Percentiles rank a stretch among this genome's conserved stretches.
Conservation (phyloP, 2,329 filamentous ascomycete species). For the Aspergillus fischeri region DNA sequence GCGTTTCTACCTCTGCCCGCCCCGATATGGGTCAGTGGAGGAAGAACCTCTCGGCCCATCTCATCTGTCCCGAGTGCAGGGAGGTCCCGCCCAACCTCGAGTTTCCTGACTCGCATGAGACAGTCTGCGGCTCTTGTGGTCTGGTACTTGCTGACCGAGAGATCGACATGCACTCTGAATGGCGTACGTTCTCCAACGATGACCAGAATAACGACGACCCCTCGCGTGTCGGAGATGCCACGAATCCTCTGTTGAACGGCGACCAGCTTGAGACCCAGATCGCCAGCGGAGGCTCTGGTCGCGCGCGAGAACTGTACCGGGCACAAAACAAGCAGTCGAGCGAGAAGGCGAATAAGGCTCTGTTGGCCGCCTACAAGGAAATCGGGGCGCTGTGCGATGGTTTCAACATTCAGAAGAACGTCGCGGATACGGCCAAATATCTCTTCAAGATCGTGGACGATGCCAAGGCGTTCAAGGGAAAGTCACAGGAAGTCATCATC, state of each 20-base stretch:
- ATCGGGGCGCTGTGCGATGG: conserved; percentile 84
- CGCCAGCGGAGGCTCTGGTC: conserved; percentile 70
- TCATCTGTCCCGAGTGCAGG: conserved; percentile 88
- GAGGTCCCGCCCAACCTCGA: conserved; percentile 88
- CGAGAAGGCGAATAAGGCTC: conserved; percentile 77
- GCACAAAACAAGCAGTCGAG: conserved; percentile 76
- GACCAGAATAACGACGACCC: conserved; percentile 96
- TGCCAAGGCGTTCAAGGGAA: conserved; percentile 89
- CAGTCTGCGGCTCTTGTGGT: conserved; percentile 88
- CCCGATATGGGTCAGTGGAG: conserved; percentile 54
- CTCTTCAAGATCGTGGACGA: conserved; percentile 95
- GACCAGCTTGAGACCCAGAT: conserved; percentile 86
- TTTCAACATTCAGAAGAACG: conserved; percentile 73
- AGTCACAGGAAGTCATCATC: conserved; percentile 88
- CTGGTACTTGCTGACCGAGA: conserved; percentile 85
- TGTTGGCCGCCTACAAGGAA: conserved; percentile 80
- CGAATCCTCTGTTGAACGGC: conserved; percentile 84
- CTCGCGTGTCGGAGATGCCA: conserved; percentile 92
- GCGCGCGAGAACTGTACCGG: conserved; percentile 71
- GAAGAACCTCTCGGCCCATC: conserved; percentile 79
- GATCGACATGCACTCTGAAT: conserved; percentile 94
- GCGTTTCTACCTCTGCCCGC: conserved; percentile 35
- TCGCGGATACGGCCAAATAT: conserved; percentile 86
- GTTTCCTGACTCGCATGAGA: conserved; percentile 89
- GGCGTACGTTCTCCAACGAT: conserved; percentile 98